phyloP scores from a whole-genome alignment of 2,329 filamentous ascomycete genomes.

The Helotiales sp. region DNA sequence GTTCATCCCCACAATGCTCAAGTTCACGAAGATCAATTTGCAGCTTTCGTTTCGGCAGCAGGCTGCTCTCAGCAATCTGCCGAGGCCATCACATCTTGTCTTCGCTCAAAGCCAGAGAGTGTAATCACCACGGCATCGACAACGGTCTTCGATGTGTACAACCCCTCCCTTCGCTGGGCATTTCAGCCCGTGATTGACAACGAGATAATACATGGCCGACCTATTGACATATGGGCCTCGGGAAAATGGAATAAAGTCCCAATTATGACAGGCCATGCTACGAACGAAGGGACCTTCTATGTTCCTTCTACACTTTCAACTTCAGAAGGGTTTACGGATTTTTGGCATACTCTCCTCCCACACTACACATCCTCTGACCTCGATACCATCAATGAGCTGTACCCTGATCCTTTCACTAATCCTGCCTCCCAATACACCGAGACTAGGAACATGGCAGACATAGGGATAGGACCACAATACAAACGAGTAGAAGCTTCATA shows the following conservation, averaged over 20 bases:
- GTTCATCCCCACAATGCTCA: constrained; percentile 54
- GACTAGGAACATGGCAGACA: constrained; percentile 29
- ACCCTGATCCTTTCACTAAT: constrained; percentile 56
- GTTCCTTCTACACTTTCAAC: constrained; percentile 47
- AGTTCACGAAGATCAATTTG: constrained; percentile 54
- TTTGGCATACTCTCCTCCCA: constrained; percentile 63
- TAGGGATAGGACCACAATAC: constrained; percentile 51
- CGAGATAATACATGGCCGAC: constrained; percentile 55
- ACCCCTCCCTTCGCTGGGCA: constrained; percentile 51
- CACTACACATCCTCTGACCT: constrained; percentile 52
- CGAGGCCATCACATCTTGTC: constrained; percentile 49
- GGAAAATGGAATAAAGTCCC: constrained; percentile 54
- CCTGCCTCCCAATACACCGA: constrained; percentile 41
- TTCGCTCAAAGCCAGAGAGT: constrained; percentile 45
- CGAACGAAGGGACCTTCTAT: constrained; percentile 67
- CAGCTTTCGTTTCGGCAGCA: constrained; percentile 45
- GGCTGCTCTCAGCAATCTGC: constrained; percentile 43
- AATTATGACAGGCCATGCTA: constrained; percentile 67
- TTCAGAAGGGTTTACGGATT: constrained; percentile 53
- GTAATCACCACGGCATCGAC: constrained; percentile 41
- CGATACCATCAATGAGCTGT: constrained; percentile 54
- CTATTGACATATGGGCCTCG: constrained; percentile 55
- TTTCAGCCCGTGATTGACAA: constrained; percentile 70
- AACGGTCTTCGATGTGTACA: constrained; percentile 44
- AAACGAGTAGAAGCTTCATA: constrained; percentile 59